Conservation (phyloP, 2,329 filamentous ascomycete species). For the Intubia oerlemansii region DNA sequence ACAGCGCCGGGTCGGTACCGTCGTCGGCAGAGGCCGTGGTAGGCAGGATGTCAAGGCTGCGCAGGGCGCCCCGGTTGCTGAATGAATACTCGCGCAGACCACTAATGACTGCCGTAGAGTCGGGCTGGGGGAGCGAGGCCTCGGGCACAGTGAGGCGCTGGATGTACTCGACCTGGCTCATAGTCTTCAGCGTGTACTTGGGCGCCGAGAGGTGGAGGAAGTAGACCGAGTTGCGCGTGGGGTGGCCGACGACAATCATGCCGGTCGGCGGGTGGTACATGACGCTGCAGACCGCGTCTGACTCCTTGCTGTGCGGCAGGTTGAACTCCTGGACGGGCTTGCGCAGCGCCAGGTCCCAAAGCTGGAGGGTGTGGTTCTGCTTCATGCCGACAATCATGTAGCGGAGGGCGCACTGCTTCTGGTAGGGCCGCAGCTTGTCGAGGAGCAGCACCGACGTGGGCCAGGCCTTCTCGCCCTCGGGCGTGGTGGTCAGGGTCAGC, state of each 20-base stretch:
- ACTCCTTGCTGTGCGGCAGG: constrained; percentile 86
- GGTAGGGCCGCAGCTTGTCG: constrained; percentile 86
- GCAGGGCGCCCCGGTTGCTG: constrained; percentile 61
- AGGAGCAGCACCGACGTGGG: constrained; percentile 90
- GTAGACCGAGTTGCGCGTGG: constrained; percentile 92
- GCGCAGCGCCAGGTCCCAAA: constrained; percentile 90
- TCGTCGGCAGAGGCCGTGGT: constrained; percentile 42
- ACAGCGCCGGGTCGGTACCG: constrained; percentile 51
- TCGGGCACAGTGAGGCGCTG: constrained; percentile 56
- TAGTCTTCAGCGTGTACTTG: constrained; percentile 62
- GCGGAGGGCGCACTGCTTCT: constrained; percentile 70
- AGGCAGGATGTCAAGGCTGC: constrained; percentile 76
- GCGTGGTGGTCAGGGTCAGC: constrained; percentile 69
- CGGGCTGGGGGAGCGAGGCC: constrained; percentile 55
- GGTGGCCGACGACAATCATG: constrained; percentile 87
- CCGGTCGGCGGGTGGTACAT: constrained; percentile 82
- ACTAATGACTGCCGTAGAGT: constrained; percentile 93
- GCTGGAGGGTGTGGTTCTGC: constrained; percentile 94
- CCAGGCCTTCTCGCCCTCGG: constrained; percentile 82
- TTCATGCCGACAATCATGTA: constrained; percentile 98
- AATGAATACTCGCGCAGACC: constrained; percentile 92
- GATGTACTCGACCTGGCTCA: constrained; percentile 79
- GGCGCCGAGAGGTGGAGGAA: constrained; percentile 90
- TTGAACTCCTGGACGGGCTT: constrained; percentile 96
- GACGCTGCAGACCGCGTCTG: constrained; percentile 93